Percentiles rank a stretch among this genome's conserved stretches.
Conservation (phyloP, 768 basidiomycete genomes). For the Lentinula edodes region DNA sequence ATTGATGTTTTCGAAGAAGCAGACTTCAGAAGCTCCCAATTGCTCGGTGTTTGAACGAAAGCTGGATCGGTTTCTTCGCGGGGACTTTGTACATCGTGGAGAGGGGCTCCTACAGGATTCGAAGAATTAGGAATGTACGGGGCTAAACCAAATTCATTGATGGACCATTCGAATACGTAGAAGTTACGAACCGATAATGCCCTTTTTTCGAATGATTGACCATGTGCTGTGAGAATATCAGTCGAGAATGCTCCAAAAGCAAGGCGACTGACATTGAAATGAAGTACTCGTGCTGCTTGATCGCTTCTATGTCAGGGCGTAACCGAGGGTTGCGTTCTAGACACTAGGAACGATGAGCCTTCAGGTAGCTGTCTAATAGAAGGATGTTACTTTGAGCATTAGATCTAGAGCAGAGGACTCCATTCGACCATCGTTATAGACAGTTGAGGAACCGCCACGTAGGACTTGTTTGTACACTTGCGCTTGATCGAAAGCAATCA, state of each 20-base stretch:
- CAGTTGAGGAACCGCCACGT: conserved; percentile 2
- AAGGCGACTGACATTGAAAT: conserved; percentile 33
- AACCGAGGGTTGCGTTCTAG: conserved; percentile 50
- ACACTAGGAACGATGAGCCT: conserved; percentile 31
- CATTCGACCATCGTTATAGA: not conserved
- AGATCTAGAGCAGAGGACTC: conserved; percentile 21
- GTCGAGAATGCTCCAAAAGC: not conserved
- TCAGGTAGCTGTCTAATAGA: not conserved
- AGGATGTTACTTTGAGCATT: conserved; percentile 33
- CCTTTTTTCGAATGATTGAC: not conserved
- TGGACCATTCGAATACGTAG: not conserved
- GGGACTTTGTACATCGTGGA: not conserved
- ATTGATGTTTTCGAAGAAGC: not conserved
- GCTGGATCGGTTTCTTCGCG: not conserved
- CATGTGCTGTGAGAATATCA: not conserved
- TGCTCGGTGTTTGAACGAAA: not conserved
- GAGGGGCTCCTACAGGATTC: not conserved
- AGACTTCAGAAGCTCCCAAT: not conserved
- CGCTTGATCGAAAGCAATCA: not conserved
- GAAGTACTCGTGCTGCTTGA: conserved; percentile 48
- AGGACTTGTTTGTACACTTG: conserved; percentile 1
- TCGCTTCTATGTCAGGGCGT: conserved; percentile 32
- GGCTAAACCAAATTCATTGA: not conserved
- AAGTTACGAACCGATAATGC: not conserved
- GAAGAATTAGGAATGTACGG: conserved; percentile 1